These are phyloP conservation scores for Fusarium staphyleae DNA, from an alignment of 2,329 filamentous ascomycete species.

Conservation along the genomic window DNA sequence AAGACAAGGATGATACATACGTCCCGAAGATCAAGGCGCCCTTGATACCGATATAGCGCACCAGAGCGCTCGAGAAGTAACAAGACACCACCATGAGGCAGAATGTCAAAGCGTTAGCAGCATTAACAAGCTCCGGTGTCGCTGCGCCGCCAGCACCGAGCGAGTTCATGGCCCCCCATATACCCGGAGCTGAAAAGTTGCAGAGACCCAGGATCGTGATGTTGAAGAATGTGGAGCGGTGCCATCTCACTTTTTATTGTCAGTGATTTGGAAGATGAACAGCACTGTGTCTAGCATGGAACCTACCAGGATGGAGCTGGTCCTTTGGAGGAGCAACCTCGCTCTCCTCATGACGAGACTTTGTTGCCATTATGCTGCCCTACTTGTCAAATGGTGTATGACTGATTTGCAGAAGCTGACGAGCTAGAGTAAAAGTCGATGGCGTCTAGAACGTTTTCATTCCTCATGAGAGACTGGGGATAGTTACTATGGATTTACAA, in stretches of 20 bases:
- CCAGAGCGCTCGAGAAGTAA: constrained; percentile 68
- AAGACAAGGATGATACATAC: constrained; percentile 42
- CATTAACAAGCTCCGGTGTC: constrained; percentile 71
- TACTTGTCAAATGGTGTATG: neutral
- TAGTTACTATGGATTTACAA: too few relatives aligned
- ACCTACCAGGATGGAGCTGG: constrained; percentile 43
- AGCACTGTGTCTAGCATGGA: too few relatives aligned
- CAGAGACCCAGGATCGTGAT: constrained; percentile 74
- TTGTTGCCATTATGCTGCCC: constrained; percentile 21
- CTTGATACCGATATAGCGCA: constrained; percentile 74
- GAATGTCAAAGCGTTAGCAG: constrained; percentile 75
- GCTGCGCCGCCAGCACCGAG: constrained; percentile 73
- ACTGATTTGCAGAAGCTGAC: neutral
- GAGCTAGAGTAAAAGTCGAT: too few relatives aligned
- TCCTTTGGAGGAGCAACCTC: constrained; percentile 41
- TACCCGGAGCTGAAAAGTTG: constrained; percentile 73
- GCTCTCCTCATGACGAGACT: constrained; percentile 33
- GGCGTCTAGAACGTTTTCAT: too few relatives aligned
- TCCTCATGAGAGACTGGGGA: too few relatives aligned
- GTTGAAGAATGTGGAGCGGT: constrained; percentile 76
- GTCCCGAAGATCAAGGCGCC: constrained; percentile 75
- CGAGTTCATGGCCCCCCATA: constrained; percentile 78
- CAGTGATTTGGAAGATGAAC: neutral
- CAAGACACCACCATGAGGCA: constrained; percentile 77
- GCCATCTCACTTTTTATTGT: constrained; percentile 65